Percentiles rank a stretch among this genome's conserved stretches.
Conservation (phyloP, 2,329 filamentous ascomycete species). For the Pseudogymnoascus sp. region DNA sequence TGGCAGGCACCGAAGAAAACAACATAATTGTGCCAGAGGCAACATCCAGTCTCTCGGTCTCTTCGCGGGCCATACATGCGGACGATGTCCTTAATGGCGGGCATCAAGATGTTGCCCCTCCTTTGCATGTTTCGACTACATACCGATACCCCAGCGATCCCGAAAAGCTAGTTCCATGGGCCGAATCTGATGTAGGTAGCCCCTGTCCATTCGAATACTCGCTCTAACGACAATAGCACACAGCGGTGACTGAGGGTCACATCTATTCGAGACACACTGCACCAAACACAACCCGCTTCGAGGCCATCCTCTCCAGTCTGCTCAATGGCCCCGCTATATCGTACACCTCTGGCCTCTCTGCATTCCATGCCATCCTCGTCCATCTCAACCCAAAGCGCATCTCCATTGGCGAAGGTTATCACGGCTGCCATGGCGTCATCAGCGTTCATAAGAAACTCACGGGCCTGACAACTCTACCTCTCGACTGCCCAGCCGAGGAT, state of each 20-base stretch:
- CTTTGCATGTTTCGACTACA: conserved; percentile 85
- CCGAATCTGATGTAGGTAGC: conserved; percentile 46
- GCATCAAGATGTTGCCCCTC: conserved; percentile 68
- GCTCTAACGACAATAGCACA: conserved; percentile 5
- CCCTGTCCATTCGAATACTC: neutral
- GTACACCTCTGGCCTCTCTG: conserved; percentile 77
- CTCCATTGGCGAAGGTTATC: conserved; percentile 78
- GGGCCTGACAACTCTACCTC: conserved; percentile 61
- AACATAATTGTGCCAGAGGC: neutral
- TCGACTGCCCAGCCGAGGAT: conserved; percentile 58
- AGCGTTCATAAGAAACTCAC: conserved; percentile 65
- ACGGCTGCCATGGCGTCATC: conserved; percentile 86
- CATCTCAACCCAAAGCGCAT: conserved; percentile 74
- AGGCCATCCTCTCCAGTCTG: conserved; percentile 68
- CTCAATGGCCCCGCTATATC: conserved; percentile 62
- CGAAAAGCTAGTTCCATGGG: conserved; percentile 46
- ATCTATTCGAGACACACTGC: conserved; percentile 76
- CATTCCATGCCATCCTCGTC: conserved; percentile 83
- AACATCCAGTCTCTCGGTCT: conserved; percentile 35
- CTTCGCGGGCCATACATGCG: conserved; percentile 71
- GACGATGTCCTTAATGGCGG: conserved; percentile 69
- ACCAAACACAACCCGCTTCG: conserved; percentile 77
- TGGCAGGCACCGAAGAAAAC: neutral
- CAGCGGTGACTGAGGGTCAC: conserved; percentile 45
- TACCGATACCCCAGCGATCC: conserved; percentile 74